A percentile compares a stretch with the other conserved stretches of the same genome.
phyloP scores from a whole-genome alignment of 805 yeast species.

The Torulaspora indica region DNA sequence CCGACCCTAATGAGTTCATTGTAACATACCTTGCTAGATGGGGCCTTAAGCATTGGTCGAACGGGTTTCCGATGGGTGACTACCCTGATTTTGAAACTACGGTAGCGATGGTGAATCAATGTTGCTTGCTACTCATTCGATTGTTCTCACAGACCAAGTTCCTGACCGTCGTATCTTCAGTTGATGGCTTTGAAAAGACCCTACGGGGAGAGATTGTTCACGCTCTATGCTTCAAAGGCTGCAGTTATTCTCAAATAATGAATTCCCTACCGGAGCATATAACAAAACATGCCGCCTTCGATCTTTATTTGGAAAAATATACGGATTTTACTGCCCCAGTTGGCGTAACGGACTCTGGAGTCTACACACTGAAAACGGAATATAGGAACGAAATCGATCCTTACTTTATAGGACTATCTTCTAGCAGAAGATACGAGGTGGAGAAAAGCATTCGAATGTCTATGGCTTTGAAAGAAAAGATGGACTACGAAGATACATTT shows the following conservation, averaged over 20 bases:
- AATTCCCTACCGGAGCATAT: constrained; percentile 72
- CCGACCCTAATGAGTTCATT: constrained; percentile 53
- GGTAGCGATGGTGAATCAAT: constrained; percentile 72
- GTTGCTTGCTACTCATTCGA: constrained; percentile 60
- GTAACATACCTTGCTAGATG: constrained; percentile 63
- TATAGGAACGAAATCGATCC: constrained; percentile 63
- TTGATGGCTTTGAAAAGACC: constrained; percentile 46
- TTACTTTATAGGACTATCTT: constrained; percentile 68
- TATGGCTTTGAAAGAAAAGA: constrained; percentile 39
- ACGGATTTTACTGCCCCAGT: constrained; percentile 62
- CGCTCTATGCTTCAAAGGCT: constrained; percentile 67
- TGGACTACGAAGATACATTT: constrained; percentile 46
- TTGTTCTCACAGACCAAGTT: constrained; percentile 63
- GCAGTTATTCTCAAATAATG: constrained; percentile 66
- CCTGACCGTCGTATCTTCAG: constrained; percentile 46
- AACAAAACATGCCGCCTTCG: constrained; percentile 68
- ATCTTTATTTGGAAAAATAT: constrained; percentile 48
- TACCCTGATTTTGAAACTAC: constrained; percentile 44
- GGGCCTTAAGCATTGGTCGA: constrained; percentile 55
- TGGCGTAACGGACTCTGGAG: constrained; percentile 53
- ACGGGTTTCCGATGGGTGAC: constrained; percentile 39
- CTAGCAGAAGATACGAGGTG: constrained; percentile 82
- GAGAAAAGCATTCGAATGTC: constrained; percentile 55
- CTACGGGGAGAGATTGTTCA: constrained; percentile 75
- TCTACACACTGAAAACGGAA: constrained; percentile 61